A percentile compares a stretch with the other conserved stretches of the same genome.
Evolutionary conservation across 805 yeast species (phyloP).

Genomic region (Candida wancherniae): DNA sequence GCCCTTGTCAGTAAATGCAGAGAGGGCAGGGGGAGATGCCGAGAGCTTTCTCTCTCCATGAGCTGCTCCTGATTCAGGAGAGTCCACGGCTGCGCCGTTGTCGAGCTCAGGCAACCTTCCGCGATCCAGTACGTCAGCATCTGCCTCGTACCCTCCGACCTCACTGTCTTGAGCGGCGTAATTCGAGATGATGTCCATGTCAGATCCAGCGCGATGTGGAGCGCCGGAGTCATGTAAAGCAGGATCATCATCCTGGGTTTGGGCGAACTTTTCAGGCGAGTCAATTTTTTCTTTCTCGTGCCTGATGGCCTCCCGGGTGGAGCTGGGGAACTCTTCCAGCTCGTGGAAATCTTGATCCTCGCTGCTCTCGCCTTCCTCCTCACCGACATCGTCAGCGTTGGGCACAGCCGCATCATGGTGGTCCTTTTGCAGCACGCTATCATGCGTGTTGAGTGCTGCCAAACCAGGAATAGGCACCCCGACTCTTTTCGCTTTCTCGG

Average conservation of each 20-base stretch:
- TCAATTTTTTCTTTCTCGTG: not conserved
- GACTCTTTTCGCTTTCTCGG: constrained; percentile 1
- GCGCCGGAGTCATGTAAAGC: not conserved
- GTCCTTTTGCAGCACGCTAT: not conserved
- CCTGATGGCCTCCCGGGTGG: constrained; percentile 1
- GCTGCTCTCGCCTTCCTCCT: constrained; percentile 21
- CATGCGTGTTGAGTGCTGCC: constrained; percentile 1
- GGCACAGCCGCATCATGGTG: not conserved
- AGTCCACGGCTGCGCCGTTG: too few species aligned
- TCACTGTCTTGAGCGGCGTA: constrained; percentile 16
- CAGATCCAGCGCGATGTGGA: not conserved
- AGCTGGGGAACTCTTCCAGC: not conserved
- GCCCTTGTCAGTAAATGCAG: too few species aligned
- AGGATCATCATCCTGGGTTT: constrained; percentile 5
- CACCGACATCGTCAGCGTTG: not conserved
- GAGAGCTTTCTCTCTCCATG: not conserved
- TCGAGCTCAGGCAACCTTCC: constrained; percentile 6
- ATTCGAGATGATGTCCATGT: constrained; percentile 1
- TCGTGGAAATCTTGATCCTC: constrained; percentile 9
- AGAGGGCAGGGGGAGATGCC: too few species aligned
- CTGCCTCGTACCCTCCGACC: constrained; percentile 68
- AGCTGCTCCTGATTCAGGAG: too few species aligned
- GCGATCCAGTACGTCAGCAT: constrained; percentile 44
- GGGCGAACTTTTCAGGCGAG: constrained; percentile 1
- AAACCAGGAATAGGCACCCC: constrained; percentile 13